phyloP scores from a whole-genome alignment of 768 basidiomycete species.

The Termitomyces sp. region DNA sequence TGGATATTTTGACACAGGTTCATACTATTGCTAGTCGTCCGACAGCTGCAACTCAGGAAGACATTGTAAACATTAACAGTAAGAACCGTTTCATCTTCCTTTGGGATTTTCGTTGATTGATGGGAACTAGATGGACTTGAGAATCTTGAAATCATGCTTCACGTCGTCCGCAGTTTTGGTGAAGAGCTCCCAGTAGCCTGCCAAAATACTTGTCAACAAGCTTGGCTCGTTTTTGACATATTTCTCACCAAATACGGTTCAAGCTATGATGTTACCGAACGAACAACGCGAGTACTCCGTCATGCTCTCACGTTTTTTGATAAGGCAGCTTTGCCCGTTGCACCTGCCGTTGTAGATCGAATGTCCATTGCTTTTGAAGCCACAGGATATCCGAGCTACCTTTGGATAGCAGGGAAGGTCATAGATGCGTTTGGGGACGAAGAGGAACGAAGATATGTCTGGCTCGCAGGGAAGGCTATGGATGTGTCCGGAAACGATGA shows the following conservation, averaged over 20 bases:
- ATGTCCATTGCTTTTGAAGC: constrained; percentile 77
- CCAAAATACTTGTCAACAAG: constrained; percentile 68
- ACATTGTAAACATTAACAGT: constrained; percentile 66
- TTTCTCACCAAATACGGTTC: constrained; percentile 77
- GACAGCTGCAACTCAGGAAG: constrained; percentile 57
- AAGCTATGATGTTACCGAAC: constrained; percentile 74
- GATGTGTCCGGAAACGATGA: constrained; percentile 67
- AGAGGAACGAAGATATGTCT: constrained; percentile 62
- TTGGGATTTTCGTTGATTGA: background rate
- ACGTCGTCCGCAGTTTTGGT: constrained; percentile 75
- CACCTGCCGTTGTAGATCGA: constrained; percentile 64
- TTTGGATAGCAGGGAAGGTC: constrained; percentile 92
- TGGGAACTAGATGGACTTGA: constrained; percentile 68
- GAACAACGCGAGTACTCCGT: constrained; percentile 77
- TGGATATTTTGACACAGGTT: constrained; percentile 76
- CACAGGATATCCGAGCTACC: constrained; percentile 78
- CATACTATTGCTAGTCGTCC: constrained; percentile 56
- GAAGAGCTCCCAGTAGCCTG: constrained; percentile 80
- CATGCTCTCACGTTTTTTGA: constrained; percentile 83
- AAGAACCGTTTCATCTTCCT: constrained; percentile 21
- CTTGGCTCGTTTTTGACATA: constrained; percentile 78
- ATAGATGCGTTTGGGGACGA: constrained; percentile 72
- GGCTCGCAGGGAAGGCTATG: constrained; percentile 87
- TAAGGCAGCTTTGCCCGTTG: constrained; percentile 53
- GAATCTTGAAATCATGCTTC: constrained; percentile 89